A percentile compares a stretch with the other conserved stretches of the same genome.
phyloP scores from a whole-genome alignment of 1,284 basidiomycete species.

The Golubevia pallescens region DNA sequence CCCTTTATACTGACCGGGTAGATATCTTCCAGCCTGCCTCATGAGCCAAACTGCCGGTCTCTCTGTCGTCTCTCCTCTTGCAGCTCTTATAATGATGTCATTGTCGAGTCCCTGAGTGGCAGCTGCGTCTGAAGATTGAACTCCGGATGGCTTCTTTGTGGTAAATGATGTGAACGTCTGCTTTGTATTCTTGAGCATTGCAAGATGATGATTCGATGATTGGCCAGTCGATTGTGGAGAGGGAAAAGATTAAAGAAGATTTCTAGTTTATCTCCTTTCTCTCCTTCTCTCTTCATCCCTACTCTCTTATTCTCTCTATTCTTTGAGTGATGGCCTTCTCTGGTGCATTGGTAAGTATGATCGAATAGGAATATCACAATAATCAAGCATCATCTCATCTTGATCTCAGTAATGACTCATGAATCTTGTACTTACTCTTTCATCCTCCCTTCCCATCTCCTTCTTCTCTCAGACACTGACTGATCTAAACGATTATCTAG shows the following conservation, averaged over 20 bases:
- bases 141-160: conserved; percentile 9
- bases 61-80: conserved; percentile 59
- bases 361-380: no score
- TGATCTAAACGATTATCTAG: conserved; percentile 97
- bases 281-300: conserved; percentile 43
- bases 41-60: conserved; percentile 63
- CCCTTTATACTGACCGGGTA: conserved; percentile 37
- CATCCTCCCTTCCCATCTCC: conserved; percentile 26
- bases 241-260: background rate
- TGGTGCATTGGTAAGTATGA: no score
- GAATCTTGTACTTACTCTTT: conserved; percentile 36
- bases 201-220: no score
- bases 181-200: no score
- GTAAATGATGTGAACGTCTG: conserved; percentile 14
- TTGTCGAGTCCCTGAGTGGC: conserved; percentile 51
- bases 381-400: no score
- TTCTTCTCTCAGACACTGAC: conserved; percentile 71
- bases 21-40: conserved; percentile 63
- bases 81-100: conserved; percentile 59
- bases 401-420: conserved; percentile 2
- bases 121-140: conserved; percentile 11
- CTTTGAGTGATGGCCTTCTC: no score
- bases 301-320: no score
- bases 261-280: conserved; percentile 17
- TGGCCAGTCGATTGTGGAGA: no score